Conservation (phyloP, 108 stramenopile genomes). For the Nitzschia sp. region DNA sequence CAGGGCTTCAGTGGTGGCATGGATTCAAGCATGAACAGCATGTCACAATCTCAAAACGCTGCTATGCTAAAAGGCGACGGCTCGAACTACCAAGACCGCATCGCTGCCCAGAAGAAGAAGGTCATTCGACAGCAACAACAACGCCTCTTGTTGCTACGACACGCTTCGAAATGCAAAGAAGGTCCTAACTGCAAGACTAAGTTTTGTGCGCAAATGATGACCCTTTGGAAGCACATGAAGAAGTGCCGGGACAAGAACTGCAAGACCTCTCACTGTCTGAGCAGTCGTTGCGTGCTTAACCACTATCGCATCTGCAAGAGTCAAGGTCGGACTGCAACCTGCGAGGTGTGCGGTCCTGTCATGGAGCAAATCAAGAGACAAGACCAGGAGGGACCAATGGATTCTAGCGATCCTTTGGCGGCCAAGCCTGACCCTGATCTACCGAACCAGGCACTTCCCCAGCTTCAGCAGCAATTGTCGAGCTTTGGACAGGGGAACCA, state of each 20-base stretch:
- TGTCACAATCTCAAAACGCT: conserved; percentile 21
- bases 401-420: conserved; percentile 35
- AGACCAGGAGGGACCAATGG: conserved; percentile 25
- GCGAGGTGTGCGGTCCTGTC: conserved; percentile 77
- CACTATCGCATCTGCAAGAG: conserved; percentile 76
- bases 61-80: conserved; percentile 19
- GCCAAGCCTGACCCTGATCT: conserved; percentile 61
- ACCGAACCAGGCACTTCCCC: conserved; percentile 39
- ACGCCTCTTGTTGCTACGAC: conserved; percentile 64
- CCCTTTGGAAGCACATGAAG: conserved; percentile 81
- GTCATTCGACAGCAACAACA: conserved; percentile 75
- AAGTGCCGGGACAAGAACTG: conserved; percentile 77
- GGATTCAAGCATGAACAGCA: conserved; percentile 12
- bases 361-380: conserved; percentile 60
- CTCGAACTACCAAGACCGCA: conserved; percentile 26
- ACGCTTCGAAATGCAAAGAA: conserved; percentile 63
- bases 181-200: conserved; percentile 56
- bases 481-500: conserved; percentile 13
- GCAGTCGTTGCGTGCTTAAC: conserved; percentile 75
- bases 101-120: conserved; percentile 45
- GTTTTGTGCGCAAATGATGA: conserved; percentile 76
- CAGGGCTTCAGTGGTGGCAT: conserved; percentile 1
- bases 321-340: conserved; percentile 58
- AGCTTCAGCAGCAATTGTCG: conserved; percentile 34
- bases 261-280: conserved; percentile 71